These are phyloP conservation scores for Pezicula carpinea DNA, from an alignment of 2,329 filamentous ascomycete species.

Conservation along the genomic window DNA sequence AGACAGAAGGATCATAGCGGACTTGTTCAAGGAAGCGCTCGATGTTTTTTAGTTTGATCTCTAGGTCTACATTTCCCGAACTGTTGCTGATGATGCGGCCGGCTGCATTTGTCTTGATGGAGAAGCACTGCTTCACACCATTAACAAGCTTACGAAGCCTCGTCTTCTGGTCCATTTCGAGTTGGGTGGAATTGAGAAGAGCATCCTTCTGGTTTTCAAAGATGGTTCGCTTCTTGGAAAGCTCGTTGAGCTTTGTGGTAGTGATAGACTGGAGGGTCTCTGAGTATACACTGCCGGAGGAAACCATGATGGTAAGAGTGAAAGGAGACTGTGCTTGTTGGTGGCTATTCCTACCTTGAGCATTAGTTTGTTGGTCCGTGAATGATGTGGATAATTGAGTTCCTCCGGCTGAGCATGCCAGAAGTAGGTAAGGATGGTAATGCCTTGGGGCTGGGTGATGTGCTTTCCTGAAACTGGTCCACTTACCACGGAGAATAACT, in stretches of 20 bases:
- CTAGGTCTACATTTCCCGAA: conserved; percentile 14
- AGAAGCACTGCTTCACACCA: conserved; percentile 26
- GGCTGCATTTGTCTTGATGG: conserved; percentile 14
- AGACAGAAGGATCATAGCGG: conserved; percentile 47
- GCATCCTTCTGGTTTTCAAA: conserved; percentile 43
- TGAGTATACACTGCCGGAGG: conserved; percentile 36
- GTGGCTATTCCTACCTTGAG: too few species aligned
- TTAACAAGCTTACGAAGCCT: conserved; percentile 30
- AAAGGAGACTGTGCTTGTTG: background rate
- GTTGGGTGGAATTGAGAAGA: conserved; percentile 29
- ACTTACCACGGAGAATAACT: too few species aligned
- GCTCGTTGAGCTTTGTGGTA: conserved; percentile 50
- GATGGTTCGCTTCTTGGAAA: conserved; percentile 44
- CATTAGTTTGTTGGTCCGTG: too few species aligned
- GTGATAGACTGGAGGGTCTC: conserved; percentile 51
- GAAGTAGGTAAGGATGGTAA: too few species aligned
- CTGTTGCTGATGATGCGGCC: conserved; percentile 13
- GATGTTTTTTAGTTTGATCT: conserved; percentile 35
- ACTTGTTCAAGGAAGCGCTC: conserved; percentile 49
- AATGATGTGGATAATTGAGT: too few species aligned
- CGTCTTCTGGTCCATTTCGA: conserved; percentile 29
- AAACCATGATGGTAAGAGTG: conserved; percentile 27
- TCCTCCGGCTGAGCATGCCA: too few species aligned
- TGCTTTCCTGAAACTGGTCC: too few species aligned
- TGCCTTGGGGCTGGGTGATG: too few species aligned